phyloP scores from a whole-genome alignment of 225 moss, liverwort and hornwort genomes.

The Ulota crispa region DNA sequence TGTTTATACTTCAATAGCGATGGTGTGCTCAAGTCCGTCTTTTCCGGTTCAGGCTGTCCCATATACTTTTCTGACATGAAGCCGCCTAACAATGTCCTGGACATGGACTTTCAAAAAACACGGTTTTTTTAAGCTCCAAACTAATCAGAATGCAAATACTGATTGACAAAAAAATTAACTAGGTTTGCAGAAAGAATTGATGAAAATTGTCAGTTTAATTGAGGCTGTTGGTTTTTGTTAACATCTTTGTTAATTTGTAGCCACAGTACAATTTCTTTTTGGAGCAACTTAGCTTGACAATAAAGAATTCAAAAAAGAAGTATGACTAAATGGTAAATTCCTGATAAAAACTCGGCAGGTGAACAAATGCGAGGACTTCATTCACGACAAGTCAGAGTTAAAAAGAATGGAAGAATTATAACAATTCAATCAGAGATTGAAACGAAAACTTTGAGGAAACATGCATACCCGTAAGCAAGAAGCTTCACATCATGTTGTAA shows the following conservation, averaged over 20 bases:
- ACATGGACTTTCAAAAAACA: background rate
- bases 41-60: constrained; percentile 43
- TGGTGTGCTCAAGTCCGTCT: constrained; percentile 31
- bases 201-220: too few relatives aligned
- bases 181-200: too few relatives aligned
- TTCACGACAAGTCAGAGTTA: background rate
- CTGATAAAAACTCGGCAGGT: background rate
- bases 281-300: too few relatives aligned
- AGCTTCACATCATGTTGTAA: constrained; percentile 44
- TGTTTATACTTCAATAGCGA: constrained; percentile 51
- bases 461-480: constrained; percentile 42
- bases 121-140: background rate
- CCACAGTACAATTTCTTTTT: too few relatives aligned
- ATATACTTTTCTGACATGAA: constrained; percentile 41
- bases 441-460: background rate
- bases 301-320: background rate
- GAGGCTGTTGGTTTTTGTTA: too few relatives aligned
- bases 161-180: background rate
- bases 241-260: too few relatives aligned
- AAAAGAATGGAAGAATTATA: background rate
- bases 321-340: too few relatives aligned
- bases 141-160: background rate
- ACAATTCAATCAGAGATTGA: background rate
- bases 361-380: background rate
- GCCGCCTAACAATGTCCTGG: constrained; percentile 48